These are phyloP conservation scores for Fusarium sp. DNA, from an alignment of 2,329 filamentous ascomycete species.

Conservation along the genomic window DNA sequence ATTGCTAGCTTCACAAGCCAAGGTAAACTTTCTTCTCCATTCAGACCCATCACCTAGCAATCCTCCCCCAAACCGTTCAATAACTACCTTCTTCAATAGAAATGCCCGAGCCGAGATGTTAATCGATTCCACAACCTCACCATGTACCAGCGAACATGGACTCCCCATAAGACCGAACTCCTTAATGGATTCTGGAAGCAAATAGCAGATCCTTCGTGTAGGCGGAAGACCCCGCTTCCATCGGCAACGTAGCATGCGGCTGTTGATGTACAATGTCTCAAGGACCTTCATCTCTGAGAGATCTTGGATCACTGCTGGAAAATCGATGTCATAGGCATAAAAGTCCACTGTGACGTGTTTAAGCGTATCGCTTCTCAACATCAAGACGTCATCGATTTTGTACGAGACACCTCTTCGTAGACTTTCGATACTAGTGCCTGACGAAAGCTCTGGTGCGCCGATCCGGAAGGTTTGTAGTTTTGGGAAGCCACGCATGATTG, in stretches of 20 bases:
- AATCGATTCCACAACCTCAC: background rate
- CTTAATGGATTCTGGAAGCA: background rate
- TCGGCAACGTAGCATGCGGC: background rate
- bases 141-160: background rate
- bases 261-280: background rate
- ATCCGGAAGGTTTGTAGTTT: background rate
- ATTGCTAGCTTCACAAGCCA: background rate
- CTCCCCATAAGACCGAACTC: background rate
- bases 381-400: background rate
- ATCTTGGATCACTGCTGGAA: background rate
- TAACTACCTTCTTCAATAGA: background rate
- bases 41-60: background rate
- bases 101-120: background rate
- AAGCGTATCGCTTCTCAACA: background rate
- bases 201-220: background rate
- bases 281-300: background rate
- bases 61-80: background rate
- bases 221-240: background rate
- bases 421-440: background rate
- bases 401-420: fast-evolving
- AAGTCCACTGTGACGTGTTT: background rate
- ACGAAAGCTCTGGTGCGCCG: background rate
- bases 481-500: background rate
- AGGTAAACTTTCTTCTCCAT: background rate
- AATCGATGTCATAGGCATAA: background rate